Conservation (phyloP, 1,284 basidiomycete genomes). For the Papiliotrema fonsecae region DNA sequence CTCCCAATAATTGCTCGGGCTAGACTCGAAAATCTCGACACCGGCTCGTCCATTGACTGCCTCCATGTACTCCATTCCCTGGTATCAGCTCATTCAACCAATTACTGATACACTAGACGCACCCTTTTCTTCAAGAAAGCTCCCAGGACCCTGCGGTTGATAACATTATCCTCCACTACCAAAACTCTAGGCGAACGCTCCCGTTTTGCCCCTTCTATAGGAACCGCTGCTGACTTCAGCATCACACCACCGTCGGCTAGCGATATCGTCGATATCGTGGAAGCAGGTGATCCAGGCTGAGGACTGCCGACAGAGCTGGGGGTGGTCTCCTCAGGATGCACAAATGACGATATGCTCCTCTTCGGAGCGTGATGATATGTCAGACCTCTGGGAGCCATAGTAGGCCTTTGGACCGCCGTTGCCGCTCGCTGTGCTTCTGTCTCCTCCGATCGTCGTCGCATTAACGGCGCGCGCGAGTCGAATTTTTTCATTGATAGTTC, state of each 20-base stretch:
- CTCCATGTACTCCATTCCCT: constrained; percentile 73
- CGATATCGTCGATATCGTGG: constrained; percentile 48
- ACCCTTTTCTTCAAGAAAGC: constrained; percentile 74
- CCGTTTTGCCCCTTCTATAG: constrained; percentile 32
- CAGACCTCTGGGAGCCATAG: constrained; percentile 37
- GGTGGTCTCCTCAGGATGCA: neutral
- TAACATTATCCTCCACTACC: constrained; percentile 78
- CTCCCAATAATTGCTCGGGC: constrained; percentile 58
- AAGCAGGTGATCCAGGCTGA: constrained; percentile 32
- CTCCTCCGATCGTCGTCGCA: constrained; percentile 44
- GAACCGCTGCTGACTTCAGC: constrained; percentile 47
- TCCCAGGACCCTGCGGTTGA: constrained; percentile 53
- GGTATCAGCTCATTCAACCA: neutral
- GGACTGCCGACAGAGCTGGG: constrained; percentile 8
- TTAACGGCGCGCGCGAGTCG: constrained; percentile 21
- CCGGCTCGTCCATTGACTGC: constrained; percentile 80
- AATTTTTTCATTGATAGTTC: constrained; percentile 19
- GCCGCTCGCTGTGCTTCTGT: constrained; percentile 18
- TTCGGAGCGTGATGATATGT: constrained; percentile 31
- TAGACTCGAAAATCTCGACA: constrained; percentile 68
- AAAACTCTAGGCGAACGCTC: constrained; percentile 59
- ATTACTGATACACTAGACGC: constrained; percentile 46
- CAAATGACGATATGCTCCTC: neutral
- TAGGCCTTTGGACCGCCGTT: constrained; percentile 32
- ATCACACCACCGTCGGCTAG: constrained; percentile 52